Base-by-base conservation (phyloP, 768 basidiomycete species). In the Suillus subalutaceus region DNA sequence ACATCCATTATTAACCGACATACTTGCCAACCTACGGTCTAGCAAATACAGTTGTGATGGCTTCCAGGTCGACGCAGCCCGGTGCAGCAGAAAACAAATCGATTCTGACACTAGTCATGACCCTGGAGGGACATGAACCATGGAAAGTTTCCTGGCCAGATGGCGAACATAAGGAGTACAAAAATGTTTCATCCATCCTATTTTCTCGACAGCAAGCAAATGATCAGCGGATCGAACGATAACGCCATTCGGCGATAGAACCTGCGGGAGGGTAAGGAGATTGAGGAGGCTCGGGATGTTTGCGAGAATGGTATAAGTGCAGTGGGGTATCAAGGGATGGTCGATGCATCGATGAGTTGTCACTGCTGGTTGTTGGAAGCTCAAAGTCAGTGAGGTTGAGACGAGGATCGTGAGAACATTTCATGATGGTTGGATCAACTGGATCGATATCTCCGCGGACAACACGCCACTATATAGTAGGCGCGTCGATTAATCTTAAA, bases 301-400 rank as follows among this genome's bases (percentile, higher is more conserved):
- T 18, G 26, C 2, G 7, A 52, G 0, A 1, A 6, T 23, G 0
- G 1, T 52, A 8, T 52, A 4, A 0, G 30, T 0, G n/a, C 0
- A n/a, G 52, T 30, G 15, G 4, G 52, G 15, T 32, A 9, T 52
- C 52, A 52, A 52, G 15, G 26, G 26, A 52, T 30, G 52, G 26
- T 9, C 52, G 16, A 16, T 30, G 26, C 23, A 23, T 9, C 50
- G 15, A 16, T 30, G 26, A 15, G 15, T 52, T 52, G 16, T 52
- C 15, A 18, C 26, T 16, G 30, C 26, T 16, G 4, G 2, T 26
- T 0, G 15, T 8, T 0, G 3, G 5, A 6, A 3, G 2, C 6
- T 50, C 13, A 15, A 50, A 50, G 48, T 50, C 13, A 26, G 26
- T 23, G 23, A 52, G 50, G 50, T 52, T 15, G 15, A 52, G 50